Evolutionary conservation across 176 grass and related monocot species (phyloP).

Genomic region (Typha latifolia): DNA sequence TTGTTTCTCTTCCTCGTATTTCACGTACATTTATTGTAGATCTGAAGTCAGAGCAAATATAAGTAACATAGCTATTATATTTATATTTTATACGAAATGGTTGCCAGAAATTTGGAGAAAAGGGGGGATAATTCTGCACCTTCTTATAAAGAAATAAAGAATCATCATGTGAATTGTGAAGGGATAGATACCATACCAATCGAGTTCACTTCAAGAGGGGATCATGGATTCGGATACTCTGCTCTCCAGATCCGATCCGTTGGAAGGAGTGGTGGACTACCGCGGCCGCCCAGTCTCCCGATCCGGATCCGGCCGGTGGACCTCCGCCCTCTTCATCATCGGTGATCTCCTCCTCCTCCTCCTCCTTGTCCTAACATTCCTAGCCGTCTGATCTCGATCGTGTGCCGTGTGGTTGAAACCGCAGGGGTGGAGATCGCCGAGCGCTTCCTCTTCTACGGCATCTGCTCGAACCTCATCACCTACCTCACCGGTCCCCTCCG

Average conservation of each 20-base stretch:
- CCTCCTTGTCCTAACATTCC: neutral
- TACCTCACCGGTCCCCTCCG: conserved; percentile 21
- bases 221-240: neutral
- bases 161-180: too few species aligned
- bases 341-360: conserved; percentile 1
- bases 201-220: too few species aligned
- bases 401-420: neutral
- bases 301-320: conserved; percentile 12
- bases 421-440: conserved; percentile 29
- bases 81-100: too few species aligned
- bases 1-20: too few species aligned
- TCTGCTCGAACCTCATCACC: conserved; percentile 17
- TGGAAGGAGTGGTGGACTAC: conserved; percentile 10
- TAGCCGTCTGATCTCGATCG: neutral
- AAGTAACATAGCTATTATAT: too few species aligned
- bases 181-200: too few species aligned
- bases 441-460: conserved; percentile 9
- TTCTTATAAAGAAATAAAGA: too few species aligned
- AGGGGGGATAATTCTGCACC: too few species aligned
- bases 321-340: conserved; percentile 26
- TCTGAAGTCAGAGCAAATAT: too few species aligned
- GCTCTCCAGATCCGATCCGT: neutral
- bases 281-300: neutral
- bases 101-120: too few species aligned
- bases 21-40: too few species aligned